Conservation (phyloP, 2,329 filamentous ascomycete genomes). For the Cladosporium colombiae region DNA sequence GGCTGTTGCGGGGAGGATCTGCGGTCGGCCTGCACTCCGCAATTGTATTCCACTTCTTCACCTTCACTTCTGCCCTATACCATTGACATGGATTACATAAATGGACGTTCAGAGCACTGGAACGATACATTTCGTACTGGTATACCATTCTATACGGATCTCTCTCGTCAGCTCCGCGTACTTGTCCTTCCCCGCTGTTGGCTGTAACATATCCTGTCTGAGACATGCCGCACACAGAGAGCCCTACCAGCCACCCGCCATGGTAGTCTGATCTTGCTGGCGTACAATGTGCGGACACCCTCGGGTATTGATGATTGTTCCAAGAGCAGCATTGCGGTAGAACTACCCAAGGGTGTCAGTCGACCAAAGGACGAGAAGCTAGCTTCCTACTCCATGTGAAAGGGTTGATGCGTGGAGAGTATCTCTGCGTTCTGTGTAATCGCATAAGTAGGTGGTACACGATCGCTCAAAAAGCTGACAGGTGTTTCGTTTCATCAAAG, state of each 20-base stretch:
- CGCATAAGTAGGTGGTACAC: not conserved
- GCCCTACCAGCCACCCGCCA: not conserved
- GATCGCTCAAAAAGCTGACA: not conserved
- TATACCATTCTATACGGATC: not conserved
- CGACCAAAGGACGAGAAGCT: not conserved
- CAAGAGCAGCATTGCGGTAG: not conserved
- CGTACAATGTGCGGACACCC: not conserved
- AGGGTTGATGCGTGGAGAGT: too few relatives aligned
- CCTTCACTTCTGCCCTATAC: not conserved
- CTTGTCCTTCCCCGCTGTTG: not conserved
- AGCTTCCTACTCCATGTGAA: too few relatives aligned
- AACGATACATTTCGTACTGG: not conserved
- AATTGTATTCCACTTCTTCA: not conserved
- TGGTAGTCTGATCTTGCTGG: not conserved
- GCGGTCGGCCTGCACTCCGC: constrained; percentile 2
- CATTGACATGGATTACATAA: not conserved
- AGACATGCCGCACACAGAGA: not conserved
- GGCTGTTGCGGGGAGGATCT: constrained; percentile 1
- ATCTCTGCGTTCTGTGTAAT: not conserved
- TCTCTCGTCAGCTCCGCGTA: not conserved
- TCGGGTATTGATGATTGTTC: not conserved
- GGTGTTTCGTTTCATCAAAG: not conserved
- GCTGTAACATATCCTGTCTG: not conserved
- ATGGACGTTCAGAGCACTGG: not conserved
- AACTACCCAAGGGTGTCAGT: not conserved